Evolutionary conservation across 805 yeast species (phyloP).

Genomic region (Metschnikowia reukaufii): DNA sequence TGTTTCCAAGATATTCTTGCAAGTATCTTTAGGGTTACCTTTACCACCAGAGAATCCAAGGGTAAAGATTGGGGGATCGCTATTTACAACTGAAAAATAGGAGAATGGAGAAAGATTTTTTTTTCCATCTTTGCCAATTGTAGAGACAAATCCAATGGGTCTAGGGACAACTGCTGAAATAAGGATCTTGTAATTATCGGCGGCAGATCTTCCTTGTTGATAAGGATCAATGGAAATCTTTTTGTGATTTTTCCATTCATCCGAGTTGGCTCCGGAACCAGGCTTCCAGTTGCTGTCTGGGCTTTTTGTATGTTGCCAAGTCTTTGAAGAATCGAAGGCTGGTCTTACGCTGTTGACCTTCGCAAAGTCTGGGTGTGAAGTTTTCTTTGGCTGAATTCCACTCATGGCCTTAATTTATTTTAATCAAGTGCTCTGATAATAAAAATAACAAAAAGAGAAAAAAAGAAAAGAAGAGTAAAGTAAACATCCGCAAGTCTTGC

Average conservation of each 20-base stretch:
- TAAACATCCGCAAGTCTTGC: no score
- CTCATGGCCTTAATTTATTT: no score
- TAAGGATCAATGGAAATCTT: conserved; percentile 53
- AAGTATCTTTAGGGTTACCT: conserved; percentile 48
- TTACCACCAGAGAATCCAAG: conserved; percentile 47
- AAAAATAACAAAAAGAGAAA: no score
- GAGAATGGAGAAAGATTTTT: conserved; percentile 63
- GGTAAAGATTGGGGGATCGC: conserved; percentile 60
- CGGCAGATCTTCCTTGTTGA: conserved; percentile 33
- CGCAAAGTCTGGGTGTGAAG: conserved; percentile 14
- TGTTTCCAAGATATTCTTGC: conserved; percentile 48
- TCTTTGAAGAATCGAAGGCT: conserved; percentile 6
- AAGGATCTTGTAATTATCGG: conserved; percentile 50
- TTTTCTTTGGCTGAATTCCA: conserved; percentile 8
- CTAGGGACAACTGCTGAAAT: conserved; percentile 58
- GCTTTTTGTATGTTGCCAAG: conserved; percentile 24
- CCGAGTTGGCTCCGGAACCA: conserved; percentile 48
- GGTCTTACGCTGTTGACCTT: conserved; percentile 13
- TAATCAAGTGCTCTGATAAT: no score
- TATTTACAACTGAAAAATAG: conserved; percentile 46
- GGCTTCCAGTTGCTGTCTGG: conserved; percentile 41
- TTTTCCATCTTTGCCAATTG: conserved; percentile 43
- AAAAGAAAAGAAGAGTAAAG: no score
- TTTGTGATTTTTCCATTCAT: conserved; percentile 44
- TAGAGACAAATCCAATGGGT: conserved; percentile 59